Evolutionary conservation across 2,329 filamentous ascomycete species (phyloP).

Genomic region (Ampelomyces quisqualis): DNA sequence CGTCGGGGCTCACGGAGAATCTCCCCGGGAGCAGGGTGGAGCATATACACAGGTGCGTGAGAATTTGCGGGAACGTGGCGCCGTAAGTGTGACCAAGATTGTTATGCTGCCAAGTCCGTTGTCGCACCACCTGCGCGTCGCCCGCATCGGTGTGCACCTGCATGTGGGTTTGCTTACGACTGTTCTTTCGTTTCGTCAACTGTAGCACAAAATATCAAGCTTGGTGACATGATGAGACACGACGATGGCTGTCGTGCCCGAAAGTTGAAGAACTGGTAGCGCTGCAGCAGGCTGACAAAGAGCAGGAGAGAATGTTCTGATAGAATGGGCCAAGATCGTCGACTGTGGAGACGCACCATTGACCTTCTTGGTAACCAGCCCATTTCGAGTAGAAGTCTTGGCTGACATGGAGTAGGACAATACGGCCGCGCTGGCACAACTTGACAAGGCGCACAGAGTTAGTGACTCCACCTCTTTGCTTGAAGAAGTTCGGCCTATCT

Average conservation of each 20-base stretch:
- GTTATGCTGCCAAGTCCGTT: neutral
- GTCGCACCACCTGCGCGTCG: neutral
- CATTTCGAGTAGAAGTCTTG: neutral
- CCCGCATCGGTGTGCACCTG: neutral
- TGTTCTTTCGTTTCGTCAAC: neutral
- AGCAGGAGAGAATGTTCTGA: conserved; percentile 47
- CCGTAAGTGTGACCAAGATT: neutral
- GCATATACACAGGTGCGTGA: conserved; percentile 51
- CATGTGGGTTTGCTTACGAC: neutral
- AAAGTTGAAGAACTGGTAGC: no score
- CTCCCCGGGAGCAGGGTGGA: conserved; percentile 45
- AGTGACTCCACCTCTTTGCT: neutral
- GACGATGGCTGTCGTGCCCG: no score
- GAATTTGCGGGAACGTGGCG: neutral
- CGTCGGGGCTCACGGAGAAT: conserved; percentile 54
- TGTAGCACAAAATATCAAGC: neutral
- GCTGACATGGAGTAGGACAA: conserved; percentile 47
- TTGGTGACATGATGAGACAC: no score
- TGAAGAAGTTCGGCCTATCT: conserved; percentile 1
- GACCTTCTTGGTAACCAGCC: conserved; percentile 47
- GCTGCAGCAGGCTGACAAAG: neutral
- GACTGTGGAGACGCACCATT: conserved; percentile 58
- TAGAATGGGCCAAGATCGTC: conserved; percentile 54
- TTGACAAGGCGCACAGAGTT: conserved; percentile 55
- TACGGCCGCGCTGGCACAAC: conserved; percentile 56